A percentile compares a stretch with the other conserved stretches of the same genome.
phyloP scores from a whole-genome alignment of 768 basidiomycete species.

The Mycena leptocephala region DNA sequence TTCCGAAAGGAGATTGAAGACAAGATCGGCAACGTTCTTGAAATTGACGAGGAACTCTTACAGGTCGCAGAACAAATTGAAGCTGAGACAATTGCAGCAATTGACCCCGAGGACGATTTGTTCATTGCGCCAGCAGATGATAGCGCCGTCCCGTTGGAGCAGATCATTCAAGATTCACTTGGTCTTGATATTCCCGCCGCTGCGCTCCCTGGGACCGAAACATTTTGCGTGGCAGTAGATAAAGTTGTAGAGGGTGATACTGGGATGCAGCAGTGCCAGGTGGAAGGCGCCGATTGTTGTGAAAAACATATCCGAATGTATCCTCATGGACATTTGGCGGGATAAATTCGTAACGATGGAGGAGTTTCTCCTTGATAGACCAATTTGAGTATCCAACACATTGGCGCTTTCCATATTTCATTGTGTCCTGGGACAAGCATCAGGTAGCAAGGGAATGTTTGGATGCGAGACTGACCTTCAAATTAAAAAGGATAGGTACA shows the following conservation, averaged over 20 bases:
- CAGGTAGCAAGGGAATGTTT: too few relatives aligned
- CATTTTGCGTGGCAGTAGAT: neutral
- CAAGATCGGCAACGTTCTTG: neutral
- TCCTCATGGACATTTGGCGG: too few relatives aligned
- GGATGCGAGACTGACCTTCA: too few relatives aligned
- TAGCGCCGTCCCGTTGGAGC: neutral
- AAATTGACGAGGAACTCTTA: neutral
- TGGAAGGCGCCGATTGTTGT: too few relatives aligned
- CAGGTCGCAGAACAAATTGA: neutral
- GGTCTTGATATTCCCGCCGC: neutral
- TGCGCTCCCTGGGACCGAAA: neutral
- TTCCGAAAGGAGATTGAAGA: slow-evolving; percentile 15
- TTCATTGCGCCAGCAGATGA: neutral
- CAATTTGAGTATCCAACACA: too few relatives aligned
- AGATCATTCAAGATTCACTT: neutral
- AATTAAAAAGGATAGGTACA: too few relatives aligned
- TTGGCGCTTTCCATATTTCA: too few relatives aligned
- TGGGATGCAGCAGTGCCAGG: too few relatives aligned
- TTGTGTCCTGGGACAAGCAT: too few relatives aligned
- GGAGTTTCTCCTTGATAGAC: too few relatives aligned
- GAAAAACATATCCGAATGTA: too few relatives aligned
- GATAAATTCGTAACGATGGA: too few relatives aligned
- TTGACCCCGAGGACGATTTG: neutral
- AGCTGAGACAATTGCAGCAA: neutral
- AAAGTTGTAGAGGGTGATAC: neutral